phyloP scores from a whole-genome alignment of 331 rosid species.

The Malus hybrid region DNA sequence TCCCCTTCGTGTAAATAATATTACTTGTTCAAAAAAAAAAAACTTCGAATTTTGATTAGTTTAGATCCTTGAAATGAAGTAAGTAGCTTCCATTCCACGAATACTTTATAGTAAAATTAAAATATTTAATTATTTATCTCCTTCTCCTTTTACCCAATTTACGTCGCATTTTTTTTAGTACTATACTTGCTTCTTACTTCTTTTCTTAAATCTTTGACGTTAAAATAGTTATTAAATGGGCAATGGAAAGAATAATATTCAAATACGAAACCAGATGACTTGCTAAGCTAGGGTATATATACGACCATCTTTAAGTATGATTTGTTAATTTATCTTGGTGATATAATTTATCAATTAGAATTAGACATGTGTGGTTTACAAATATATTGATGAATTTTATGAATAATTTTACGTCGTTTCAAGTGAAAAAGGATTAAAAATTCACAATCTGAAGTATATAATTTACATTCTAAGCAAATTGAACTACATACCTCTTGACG shows the following conservation, averaged over 20 bases:
- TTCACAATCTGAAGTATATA: too few species aligned
- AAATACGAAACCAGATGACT: neutral
- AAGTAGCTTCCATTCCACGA: neutral
- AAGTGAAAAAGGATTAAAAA: too few species aligned
- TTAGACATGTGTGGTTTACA: too few species aligned
- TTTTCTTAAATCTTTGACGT: neutral
- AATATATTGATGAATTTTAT: too few species aligned
- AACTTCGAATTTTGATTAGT: too few species aligned
- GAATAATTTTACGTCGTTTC: too few species aligned
- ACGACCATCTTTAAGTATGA: neutral
- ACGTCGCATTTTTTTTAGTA: too few species aligned
- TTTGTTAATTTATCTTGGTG: neutral
- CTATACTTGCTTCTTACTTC: neutral
- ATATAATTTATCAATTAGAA: too few species aligned
- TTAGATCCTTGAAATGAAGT: neutral
- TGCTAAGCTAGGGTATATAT: neutral
- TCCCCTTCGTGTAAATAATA: rapidly evolving
- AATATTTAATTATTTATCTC: neutral
- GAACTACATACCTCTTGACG: too few species aligned
- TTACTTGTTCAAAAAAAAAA: too few species aligned
- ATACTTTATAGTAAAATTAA: neutral
- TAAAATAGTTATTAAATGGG: neutral
- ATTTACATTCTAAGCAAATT: too few species aligned
- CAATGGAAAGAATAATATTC: too few species aligned
- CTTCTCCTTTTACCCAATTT: neutral